phyloP scores from a whole-genome alignment of 108 stramenopile species.

The Epithemia pelagica region DNA sequence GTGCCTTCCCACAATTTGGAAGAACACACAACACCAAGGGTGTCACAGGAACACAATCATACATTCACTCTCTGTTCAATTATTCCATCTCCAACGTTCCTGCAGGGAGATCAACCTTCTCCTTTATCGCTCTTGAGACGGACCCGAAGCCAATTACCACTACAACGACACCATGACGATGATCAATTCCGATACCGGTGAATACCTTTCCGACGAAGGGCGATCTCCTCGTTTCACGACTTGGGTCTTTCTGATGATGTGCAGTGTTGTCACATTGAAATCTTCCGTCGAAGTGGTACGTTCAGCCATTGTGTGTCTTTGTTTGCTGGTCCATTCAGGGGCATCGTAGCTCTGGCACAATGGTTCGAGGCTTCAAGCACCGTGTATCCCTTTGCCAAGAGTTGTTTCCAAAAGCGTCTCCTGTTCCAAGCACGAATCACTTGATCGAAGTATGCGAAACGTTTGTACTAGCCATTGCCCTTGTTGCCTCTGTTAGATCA shows the following conservation, averaged over 20 bases:
- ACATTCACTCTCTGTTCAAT: too few relatives aligned
- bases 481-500: too few relatives aligned
- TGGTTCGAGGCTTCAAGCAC: too few relatives aligned
- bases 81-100: too few relatives aligned
- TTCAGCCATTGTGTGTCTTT: background rate
- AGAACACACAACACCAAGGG: too few relatives aligned
- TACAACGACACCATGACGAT: too few relatives aligned
- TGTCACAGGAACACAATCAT: too few relatives aligned
- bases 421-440: conserved; percentile 1
- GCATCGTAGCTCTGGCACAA: too few relatives aligned
- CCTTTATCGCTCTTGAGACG: too few relatives aligned
- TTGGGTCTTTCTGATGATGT: conserved; percentile 65
- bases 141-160: too few relatives aligned
- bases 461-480: background rate
- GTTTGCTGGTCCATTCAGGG: background rate
- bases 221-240: conserved; percentile 60
- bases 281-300: conserved; percentile 55
- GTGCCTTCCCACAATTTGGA: too few relatives aligned
- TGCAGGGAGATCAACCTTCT: too few relatives aligned
- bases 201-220: conserved; percentile 9
- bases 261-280: conserved; percentile 52
- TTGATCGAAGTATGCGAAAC: background rate
- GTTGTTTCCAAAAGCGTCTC: background rate
- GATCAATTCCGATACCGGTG: conserved; percentile 38
- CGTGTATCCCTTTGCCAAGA: background rate